phyloP scores from a whole-genome alignment of 306 rosid species.

The Casuarina glauca region DNA sequence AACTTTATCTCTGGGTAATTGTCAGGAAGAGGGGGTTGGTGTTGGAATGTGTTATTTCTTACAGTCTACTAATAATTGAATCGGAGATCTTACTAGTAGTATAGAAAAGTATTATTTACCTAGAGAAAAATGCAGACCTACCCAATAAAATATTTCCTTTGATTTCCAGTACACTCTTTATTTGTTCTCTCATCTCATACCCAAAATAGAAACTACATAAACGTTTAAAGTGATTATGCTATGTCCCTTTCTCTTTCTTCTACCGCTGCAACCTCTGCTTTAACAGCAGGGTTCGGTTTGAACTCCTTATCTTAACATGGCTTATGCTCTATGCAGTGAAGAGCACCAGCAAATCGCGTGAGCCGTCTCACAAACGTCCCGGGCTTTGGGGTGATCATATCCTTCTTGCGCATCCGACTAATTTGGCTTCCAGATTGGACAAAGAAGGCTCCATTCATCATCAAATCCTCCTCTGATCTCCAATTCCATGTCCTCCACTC shows the following conservation, averaged over 20 bases:
- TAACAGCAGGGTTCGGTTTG: constrained; percentile 14
- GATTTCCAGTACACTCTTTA: not conserved
- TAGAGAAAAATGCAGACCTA: not conserved
- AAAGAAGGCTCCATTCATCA: constrained; percentile 55
- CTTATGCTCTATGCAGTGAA: constrained; percentile 33
- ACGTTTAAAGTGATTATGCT: not conserved
- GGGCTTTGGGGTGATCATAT: constrained; percentile 31
- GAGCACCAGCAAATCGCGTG: constrained; percentile 50
- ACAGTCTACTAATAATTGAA: too few relatives aligned
- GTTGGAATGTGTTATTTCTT: too few relatives aligned
- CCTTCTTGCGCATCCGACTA: not conserved
- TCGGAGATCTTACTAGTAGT: not conserved
- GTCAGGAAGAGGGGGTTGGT: too few relatives aligned
- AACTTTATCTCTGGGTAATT: too few relatives aligned
- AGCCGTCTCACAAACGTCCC: constrained; percentile 38
- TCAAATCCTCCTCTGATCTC: constrained; percentile 52
- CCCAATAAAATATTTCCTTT: not conserved
- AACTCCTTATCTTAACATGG: constrained; percentile 33
- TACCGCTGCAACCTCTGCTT: constrained; percentile 11
- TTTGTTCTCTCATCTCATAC: not conserved
- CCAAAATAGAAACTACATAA: not conserved
- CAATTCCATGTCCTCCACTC: constrained; percentile 59
- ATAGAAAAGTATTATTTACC: not conserved
- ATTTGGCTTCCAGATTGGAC: constrained; percentile 37
- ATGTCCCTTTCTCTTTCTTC: not conserved